Percentiles rank a stretch among this genome's conserved stretches.
Evolutionary conservation across 805 yeast species (phyloP).

Genomic region (Candida manassasensis): DNA sequence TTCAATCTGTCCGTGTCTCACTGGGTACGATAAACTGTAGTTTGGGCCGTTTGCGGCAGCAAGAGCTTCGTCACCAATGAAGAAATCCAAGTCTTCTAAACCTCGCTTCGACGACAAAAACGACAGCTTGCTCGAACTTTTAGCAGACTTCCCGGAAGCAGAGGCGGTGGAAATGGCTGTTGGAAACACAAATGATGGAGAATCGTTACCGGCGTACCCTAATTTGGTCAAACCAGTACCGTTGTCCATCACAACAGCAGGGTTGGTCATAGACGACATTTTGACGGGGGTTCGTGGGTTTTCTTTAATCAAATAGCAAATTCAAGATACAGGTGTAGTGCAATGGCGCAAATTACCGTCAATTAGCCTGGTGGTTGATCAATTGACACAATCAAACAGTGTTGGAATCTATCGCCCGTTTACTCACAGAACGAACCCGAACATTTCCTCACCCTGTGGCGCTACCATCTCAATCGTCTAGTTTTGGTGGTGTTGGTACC

Average conservation of each 20-base stretch:
- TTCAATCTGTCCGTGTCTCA: slow-evolving; percentile 96
- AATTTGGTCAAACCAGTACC: slow-evolving; percentile 98
- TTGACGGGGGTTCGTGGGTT: too few species aligned
- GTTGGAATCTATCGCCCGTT: too few species aligned
- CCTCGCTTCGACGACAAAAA: slow-evolving; percentile 70
- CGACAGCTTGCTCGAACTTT: slow-evolving; percentile 44
- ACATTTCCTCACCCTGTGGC: too few species aligned
- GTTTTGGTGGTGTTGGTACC: too few species aligned
- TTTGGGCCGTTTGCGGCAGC: slow-evolving; percentile 87
- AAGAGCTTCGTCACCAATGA: slow-evolving; percentile 93
- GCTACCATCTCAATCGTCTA: too few species aligned
- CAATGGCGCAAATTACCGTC: too few species aligned
- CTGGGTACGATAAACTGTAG: slow-evolving; percentile 85
- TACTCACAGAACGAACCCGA: too few species aligned
- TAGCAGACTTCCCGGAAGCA: slow-evolving; percentile 37
- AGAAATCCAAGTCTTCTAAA: slow-evolving; percentile 90
- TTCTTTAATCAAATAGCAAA: too few species aligned
- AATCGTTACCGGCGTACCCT: slow-evolving; percentile 97
- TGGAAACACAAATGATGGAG: slow-evolving; percentile 96
- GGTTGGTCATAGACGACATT: slow-evolving; percentile 68
- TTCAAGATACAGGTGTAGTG: too few species aligned
- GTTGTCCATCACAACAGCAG: slow-evolving; percentile 97
- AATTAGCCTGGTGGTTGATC: too few species aligned
- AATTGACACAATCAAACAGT: too few species aligned
- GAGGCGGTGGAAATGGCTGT: slow-evolving; percentile 88